Conservation (phyloP, 2,329 filamentous ascomycete species). For the Colletotrichum chlorophyti region DNA sequence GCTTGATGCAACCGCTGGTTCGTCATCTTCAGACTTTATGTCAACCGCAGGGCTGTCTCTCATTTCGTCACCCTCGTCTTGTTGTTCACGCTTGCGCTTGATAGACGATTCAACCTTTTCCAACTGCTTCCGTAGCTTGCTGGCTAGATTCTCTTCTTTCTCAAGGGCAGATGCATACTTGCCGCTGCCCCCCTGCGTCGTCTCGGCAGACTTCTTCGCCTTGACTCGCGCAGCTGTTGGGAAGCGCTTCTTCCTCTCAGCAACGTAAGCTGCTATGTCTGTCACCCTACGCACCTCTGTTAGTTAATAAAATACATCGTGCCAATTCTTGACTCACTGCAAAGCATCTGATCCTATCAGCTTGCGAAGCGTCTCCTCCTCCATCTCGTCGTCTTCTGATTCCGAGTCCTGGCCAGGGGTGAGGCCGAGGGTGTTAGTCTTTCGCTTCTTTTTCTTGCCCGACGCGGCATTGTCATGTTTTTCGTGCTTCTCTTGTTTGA, state of each 20-base stretch:
- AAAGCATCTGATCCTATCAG: conserved; percentile 62
- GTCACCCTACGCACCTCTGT: conserved; percentile 50
- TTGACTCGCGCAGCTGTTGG: conserved; percentile 77
- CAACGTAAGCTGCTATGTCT: conserved; percentile 81
- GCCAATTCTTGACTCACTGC: conserved; percentile 50
- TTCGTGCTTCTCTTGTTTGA: no score
- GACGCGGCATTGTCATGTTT: conserved; percentile 50
- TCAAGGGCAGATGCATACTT: conserved; percentile 37
- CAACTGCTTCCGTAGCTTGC: conserved; percentile 68
- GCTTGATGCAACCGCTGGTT: conserved; percentile 64
- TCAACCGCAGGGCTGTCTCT: conserved; percentile 55
- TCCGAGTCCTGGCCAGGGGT: conserved; percentile 71
- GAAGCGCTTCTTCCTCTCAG: conserved; percentile 79
- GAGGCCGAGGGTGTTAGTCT: conserved; percentile 74
- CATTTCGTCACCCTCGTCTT: conserved; percentile 72
- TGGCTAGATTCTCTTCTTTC: conserved; percentile 69
- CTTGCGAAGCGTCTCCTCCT: conserved; percentile 71
- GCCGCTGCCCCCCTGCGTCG: conserved; percentile 31
- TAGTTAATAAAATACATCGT: background rate
- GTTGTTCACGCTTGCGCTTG: conserved; percentile 72
- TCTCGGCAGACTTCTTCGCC: conserved; percentile 62
- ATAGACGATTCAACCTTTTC: conserved; percentile 75
- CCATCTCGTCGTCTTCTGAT: conserved; percentile 71
- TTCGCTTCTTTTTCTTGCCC: conserved; percentile 74
- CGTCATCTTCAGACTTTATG: conserved; percentile 62